A percentile compares a stretch with the other conserved stretches of the same genome.
These are phyloP conservation scores for Caloboletus firmus DNA, from an alignment of 1,284 basidiomycete genomes.

Conservation along the genomic window DNA sequence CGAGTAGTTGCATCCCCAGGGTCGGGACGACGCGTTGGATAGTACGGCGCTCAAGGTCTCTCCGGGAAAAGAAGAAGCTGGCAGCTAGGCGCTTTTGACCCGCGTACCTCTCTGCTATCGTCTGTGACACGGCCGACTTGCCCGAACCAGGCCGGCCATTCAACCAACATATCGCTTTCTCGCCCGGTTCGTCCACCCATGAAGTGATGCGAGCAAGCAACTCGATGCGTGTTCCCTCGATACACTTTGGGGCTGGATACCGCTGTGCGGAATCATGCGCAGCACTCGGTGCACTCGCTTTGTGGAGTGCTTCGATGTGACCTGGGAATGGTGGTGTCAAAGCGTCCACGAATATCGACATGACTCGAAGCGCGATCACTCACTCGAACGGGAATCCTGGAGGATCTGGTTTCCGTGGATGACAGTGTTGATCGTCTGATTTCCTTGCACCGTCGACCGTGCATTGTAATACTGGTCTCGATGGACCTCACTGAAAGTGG, in stretches of 20 bases:
- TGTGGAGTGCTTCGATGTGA: not conserved
- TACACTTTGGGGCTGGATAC: conserved; percentile 23
- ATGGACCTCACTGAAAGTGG: conserved; percentile 27
- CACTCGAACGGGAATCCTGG: not conserved
- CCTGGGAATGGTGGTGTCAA: not conserved
- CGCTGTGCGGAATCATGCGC: conserved; percentile 24
- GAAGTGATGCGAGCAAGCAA: conserved; percentile 7
- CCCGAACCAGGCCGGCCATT: not conserved
- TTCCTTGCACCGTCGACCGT: conserved; percentile 11
- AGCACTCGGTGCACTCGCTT: conserved; percentile 21
- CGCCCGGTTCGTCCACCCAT: not conserved
- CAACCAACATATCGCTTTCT: conserved; percentile 7
- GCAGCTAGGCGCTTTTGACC: not conserved
- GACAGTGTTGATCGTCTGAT: conserved; percentile 22
- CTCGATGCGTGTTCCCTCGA: conserved; percentile 25
- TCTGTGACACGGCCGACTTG: not conserved
- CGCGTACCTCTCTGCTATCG: not conserved
- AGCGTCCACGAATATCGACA: too few relatives aligned
- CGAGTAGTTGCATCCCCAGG: conserved; percentile 12
- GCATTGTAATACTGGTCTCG: conserved; percentile 13
- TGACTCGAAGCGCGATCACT: too few relatives aligned
- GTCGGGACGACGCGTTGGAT: conserved; percentile 18
- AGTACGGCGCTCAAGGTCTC: conserved; percentile 1
- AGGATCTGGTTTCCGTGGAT: conserved; percentile 26
- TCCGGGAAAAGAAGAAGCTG: not conserved